Evolutionary conservation across 1,139 yeast genomes (phyloP).

Genomic region (Geotrichum phurueaensis): DNA sequence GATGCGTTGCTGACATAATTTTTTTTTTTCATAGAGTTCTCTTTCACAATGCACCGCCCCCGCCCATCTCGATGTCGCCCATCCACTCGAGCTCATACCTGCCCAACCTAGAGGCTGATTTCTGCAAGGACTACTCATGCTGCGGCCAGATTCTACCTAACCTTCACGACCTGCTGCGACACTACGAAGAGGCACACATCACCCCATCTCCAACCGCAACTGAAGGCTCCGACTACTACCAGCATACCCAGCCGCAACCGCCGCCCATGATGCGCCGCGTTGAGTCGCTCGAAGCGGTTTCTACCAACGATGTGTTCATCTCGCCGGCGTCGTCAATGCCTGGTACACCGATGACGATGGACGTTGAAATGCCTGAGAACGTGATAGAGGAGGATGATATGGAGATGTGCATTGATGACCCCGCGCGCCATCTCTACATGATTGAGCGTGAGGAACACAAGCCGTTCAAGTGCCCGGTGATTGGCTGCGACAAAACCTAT

Average conservation of each 20-base stretch:
- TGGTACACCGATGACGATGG: constrained; percentile 24
- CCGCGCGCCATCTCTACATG: constrained; percentile 88
- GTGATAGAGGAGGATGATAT: constrained; percentile 6
- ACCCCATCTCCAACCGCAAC: constrained; percentile 43
- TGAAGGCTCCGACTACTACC: constrained; percentile 1
- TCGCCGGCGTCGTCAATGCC: constrained; percentile 32
- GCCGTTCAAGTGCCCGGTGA: constrained; percentile 96
- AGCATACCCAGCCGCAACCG: constrained; percentile 43
- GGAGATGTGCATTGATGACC: constrained; percentile 50
- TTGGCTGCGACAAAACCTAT: constrained; percentile 95
- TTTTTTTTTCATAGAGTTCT: constrained; percentile 25
- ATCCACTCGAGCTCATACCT: constrained; percentile 64
- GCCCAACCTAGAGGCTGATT: constrained; percentile 90
- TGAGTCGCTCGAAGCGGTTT: constrained; percentile 54
- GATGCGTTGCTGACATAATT: constrained; percentile 7
- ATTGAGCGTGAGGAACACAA: constrained; percentile 88
- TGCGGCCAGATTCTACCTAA: constrained; percentile 92
- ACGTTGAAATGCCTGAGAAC: constrained; percentile 3
- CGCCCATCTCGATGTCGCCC: constrained; percentile 43
- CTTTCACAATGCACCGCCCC: constrained; percentile 30
- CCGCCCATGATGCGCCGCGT: constrained; percentile 40
- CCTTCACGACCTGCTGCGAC: constrained; percentile 84
- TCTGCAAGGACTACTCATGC: constrained; percentile 93
- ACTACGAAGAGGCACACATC: constrained; percentile 94
- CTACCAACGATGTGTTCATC: constrained; percentile 85